Evolutionary conservation across 352 stramenopile genomes (phyloP), one percentile per base, ranked within the genome.

Genomic region (Globisporangium cystogenes): DNA sequence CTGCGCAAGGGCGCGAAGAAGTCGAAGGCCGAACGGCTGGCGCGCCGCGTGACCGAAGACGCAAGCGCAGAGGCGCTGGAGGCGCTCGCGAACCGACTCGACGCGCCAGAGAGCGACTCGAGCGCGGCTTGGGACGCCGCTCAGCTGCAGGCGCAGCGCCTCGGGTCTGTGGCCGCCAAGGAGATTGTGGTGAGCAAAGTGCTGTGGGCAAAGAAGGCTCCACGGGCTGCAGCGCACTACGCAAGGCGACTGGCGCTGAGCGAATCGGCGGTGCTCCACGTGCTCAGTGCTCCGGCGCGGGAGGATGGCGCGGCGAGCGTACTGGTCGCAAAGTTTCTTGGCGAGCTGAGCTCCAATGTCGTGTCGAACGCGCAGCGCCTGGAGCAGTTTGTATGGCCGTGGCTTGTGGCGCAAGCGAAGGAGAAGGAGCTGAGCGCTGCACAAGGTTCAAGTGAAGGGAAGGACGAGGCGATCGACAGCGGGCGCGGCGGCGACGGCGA

Each of bases 201-300:
- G 55, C 56, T 91, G 39, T 60, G 57, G 36, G 24, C 59, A 8
- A 69, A 65, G 16, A 33, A 68, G 31, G 68, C 63, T n/a, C 69
- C 71, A 4, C 67, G 67, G 37, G 78, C 78, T 4, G 81, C 78
- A 3, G 81, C 70, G 20, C 81, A 91, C 52, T 91, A 91, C 64
- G 70, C 74, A 23, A 74, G 77, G 53, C 78, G 81, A 1, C 60
- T 91, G 27, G 50, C 58, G 39, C 15, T 86, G 39, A 33, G 40
- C 7, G 44, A 57, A 2, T 27, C 63, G 31, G 72, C 8, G 3
- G 41, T 55, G 48, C 52, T 71, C 14, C 46, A 24, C 15, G 18
- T 51, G 45, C 21, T 16, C 20, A 15, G 11, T 7, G 21, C 35
- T 8, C 43, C 1, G 20, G 44, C 24, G 20, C 23, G n/a, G 4